These are phyloP conservation scores for Termitomyces sp. DNA, from an alignment of 768 basidiomycete species.

Conservation along the genomic window DNA sequence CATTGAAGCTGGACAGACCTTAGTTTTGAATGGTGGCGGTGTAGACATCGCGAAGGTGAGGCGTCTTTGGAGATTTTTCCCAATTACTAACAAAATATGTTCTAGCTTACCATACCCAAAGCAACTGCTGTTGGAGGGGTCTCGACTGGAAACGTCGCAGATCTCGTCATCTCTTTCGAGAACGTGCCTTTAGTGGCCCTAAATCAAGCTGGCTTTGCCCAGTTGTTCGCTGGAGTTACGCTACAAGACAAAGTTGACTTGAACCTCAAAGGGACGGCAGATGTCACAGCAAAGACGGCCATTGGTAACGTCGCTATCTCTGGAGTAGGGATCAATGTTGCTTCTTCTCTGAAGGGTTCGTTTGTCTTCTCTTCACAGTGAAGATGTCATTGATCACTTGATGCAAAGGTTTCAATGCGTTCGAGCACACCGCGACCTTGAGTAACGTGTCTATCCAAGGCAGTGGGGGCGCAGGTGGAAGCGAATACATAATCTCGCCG, in stretches of 20 bases:
- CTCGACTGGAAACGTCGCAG: slow-evolving; percentile 65
- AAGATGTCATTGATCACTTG: not conserved
- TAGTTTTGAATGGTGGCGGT: slow-evolving; percentile 45
- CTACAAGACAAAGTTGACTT: slow-evolving; percentile 39
- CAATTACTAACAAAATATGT: not conserved
- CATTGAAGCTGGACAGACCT: slow-evolving; percentile 46
- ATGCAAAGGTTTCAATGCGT: slow-evolving; percentile 51
- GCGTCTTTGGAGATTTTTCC: not conserved
- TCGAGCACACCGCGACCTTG: slow-evolving; percentile 46
- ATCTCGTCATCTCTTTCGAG: slow-evolving; percentile 52
- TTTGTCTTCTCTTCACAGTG: not conserved
- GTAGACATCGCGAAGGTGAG: slow-evolving; percentile 49
- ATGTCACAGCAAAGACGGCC: slow-evolving; percentile 54
- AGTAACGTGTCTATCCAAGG: slow-evolving; percentile 57
- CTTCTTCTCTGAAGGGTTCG: slow-evolving; percentile 49
- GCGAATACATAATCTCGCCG: slow-evolving; percentile 52
- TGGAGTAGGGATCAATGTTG: slow-evolving; percentile 58
- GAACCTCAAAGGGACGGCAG: slow-evolving; percentile 48
- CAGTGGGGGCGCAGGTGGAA: slow-evolving; percentile 59
- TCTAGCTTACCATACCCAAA: slow-evolving; percentile 47
- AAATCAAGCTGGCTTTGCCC: slow-evolving; percentile 46
- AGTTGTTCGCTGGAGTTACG: slow-evolving; percentile 57
- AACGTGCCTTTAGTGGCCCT: slow-evolving; percentile 53
- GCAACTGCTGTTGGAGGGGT: slow-evolving; percentile 50
- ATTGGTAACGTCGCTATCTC: slow-evolving; percentile 66